Conservation (phyloP, 352 stramenopile genomes). For the Phytophthora kernoviae region DNA sequence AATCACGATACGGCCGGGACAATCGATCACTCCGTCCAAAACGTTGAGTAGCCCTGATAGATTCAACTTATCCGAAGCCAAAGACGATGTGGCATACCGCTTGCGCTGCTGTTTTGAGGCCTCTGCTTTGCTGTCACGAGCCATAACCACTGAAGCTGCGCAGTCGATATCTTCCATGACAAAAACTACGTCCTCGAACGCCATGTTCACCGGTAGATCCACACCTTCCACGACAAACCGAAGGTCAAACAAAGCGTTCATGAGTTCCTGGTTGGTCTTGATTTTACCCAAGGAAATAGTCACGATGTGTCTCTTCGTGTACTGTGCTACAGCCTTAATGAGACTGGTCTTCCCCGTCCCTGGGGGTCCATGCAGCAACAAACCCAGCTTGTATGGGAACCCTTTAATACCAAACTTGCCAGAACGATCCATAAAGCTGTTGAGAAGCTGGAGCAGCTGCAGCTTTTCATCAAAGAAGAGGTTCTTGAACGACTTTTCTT, state of each 20-base stretch:
- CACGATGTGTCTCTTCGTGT: constrained; percentile 82
- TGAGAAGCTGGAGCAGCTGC: constrained; percentile 64
- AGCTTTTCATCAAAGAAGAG: constrained; percentile 89
- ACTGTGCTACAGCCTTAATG: constrained; percentile 88
- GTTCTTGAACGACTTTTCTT: constrained; percentile 89
- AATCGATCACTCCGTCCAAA: constrained; percentile 89
- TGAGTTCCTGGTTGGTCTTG: constrained; percentile 84
- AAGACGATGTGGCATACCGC: constrained; percentile 8
- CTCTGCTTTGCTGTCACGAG: constrained; percentile 37
- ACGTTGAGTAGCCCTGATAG: constrained; percentile 89
- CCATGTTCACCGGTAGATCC: constrained; percentile 68
- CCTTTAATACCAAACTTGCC: constrained; percentile 89
- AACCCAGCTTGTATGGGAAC: constrained; percentile 89
- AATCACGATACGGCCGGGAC: constrained; percentile 76
- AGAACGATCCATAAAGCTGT: constrained; percentile 66
- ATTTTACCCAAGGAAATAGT: constrained; percentile 73
- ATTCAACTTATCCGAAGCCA: constrained; percentile 66
- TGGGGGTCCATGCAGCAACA: constrained; percentile 89
- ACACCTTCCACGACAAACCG: constrained; percentile 60
- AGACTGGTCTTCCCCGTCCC: constrained; percentile 92
- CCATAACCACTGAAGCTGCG: constrained; percentile 67
- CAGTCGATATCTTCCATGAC: constrained; percentile 92
- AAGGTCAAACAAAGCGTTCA: constrained; percentile 82
- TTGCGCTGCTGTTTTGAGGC: constrained; percentile 11
- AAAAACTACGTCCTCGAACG: constrained; percentile 87